Evolutionary conservation across 345 rosid species (phyloP), one percentile per base, ranked within the genome.

Genomic region (Eucalyptus sideroxylon): DNA sequence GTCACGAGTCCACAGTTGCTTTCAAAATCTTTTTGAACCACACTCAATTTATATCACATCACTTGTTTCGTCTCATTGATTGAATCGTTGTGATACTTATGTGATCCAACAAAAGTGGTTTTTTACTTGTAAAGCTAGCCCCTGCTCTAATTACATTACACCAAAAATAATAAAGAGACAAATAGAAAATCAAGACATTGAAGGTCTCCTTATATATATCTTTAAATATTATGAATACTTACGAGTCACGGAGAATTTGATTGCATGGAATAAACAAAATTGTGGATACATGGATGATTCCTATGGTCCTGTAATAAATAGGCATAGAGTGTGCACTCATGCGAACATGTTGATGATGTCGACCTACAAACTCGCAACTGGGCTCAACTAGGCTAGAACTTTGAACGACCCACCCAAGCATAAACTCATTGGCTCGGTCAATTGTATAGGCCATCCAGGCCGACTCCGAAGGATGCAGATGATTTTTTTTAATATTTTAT

Each of bases 281-380:
- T 69, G 24, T 34, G 24, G 24, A 8, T 69, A 34, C 2, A 69
- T 9, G 24, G 40, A 69, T 1, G 44, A 34, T 69, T 26, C 13
- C 4, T 17, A 7, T 16, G 26, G 26, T 34, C 82, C 3, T 19
- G 82, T 69, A 37, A 69, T 2, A 31, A 31, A 17, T 11, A 34
- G 42, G 44, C 82, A 17, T 34, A 8, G 3, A 69, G 82, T 5
- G 44, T 5, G 23, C 82, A 34, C 14, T 69, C 26, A 9, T 17
- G 26, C 13, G 1, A 17, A 34, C 3, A 9, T 19, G 10, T 19
- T 53, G 9, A 53, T 53, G 56, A 53, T 19, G 56, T 53, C 5
- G 5, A 53, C 19, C 1, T 8, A 0, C 5, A 7, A 34, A 65
- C 77, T n/a, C 0, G 2, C 0, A 13, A 40, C 24, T 16, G 0